Percentiles rank a stretch among this genome's conserved stretches.
Evolutionary conservation across 2,329 filamentous ascomycete genomes (phyloP).

Genomic region (Alternaria gaisen): DNA sequence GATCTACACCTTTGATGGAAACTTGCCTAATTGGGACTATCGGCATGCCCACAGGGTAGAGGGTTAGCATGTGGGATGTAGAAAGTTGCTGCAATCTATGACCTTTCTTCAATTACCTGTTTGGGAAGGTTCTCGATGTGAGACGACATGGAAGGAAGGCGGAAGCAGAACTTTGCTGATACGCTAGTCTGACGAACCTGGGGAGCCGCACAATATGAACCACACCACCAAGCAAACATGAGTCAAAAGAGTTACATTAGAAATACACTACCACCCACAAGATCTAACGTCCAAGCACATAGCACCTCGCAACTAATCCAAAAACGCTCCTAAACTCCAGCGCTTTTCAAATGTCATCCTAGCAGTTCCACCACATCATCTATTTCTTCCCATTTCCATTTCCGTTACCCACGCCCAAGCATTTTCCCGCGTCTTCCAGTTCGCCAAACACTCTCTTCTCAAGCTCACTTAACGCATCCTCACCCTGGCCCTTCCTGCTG

Average conservation of each 20-base stretch:
- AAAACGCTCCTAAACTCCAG: constrained; percentile 14
- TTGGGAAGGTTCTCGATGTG: background rate
- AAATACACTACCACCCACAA: constrained; percentile 1
- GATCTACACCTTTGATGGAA: background rate
- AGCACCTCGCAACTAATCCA: background rate
- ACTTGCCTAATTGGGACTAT: background rate
- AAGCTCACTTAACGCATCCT: constrained; percentile 62
- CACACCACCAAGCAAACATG: background rate
- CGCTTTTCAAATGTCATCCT: constrained; percentile 11
- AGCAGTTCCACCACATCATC: background rate
- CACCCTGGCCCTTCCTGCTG: constrained; percentile 43
- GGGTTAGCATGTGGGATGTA: background rate
- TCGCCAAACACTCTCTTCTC: constrained; percentile 75
- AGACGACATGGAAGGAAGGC: background rate
- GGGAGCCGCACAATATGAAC: background rate
- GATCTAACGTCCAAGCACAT: background rate
- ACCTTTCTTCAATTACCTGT: background rate
- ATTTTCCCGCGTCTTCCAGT: constrained; percentile 47
- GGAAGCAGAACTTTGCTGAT: background rate
- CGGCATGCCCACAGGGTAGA: no score
- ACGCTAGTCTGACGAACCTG: background rate
- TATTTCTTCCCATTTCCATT: constrained; percentile 20
- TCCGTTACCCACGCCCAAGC: constrained; percentile 42
- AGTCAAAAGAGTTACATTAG: background rate
- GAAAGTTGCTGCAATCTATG: background rate